A percentile compares a stretch with the other conserved stretches of the same genome.
These are phyloP conservation scores for Backusella psychrophila DNA, from an alignment of 192 early-diverging fungal genomes.

Conservation along the genomic window DNA sequence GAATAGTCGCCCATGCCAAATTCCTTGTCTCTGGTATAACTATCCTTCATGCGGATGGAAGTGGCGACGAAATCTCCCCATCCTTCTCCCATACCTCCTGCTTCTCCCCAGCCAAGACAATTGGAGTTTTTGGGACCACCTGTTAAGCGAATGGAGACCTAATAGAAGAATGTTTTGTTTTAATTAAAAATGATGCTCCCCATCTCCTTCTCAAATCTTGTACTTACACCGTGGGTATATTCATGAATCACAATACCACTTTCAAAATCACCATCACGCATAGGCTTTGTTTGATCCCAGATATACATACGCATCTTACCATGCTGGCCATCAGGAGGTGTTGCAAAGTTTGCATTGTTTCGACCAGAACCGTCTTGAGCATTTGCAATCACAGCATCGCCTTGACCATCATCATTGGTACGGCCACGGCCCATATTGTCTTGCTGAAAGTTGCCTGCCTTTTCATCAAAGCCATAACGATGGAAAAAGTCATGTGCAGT, in stretches of 20 bases:
- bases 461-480: conserved; percentile 89
- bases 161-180: too few relatives aligned
- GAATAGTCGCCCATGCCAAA: conserved; percentile 81
- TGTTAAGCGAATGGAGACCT: conserved; percentile 73
- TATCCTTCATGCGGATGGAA: conserved; percentile 61
- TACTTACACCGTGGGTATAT: conserved; percentile 82
- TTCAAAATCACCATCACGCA: conserved; percentile 86
- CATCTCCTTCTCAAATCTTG: too few relatives aligned
- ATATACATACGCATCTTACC: conserved; percentile 95
- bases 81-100: conserved; percentile 93
- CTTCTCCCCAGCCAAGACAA: conserved; percentile 84
- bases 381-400: conserved; percentile 85
- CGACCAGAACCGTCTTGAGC: conserved; percentile 89
- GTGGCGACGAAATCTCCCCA: conserved; percentile 94
- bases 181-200: too few relatives aligned
- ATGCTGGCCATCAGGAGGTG: conserved; percentile 88
- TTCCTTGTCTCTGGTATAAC: conserved; percentile 52
- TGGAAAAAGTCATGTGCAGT: conserved; percentile 86
- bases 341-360: conserved; percentile 95
- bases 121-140: conserved; percentile 88
- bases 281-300: conserved; percentile 72
- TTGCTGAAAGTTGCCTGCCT: conserved; percentile 92
- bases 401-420: conserved; percentile 20
- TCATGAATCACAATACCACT: conserved; percentile 93
- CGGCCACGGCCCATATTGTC: conserved; percentile 76